Base-by-base conservation (phyloP, 495 filamentous ascomycete species). In the Penicillium angulare region DNA sequence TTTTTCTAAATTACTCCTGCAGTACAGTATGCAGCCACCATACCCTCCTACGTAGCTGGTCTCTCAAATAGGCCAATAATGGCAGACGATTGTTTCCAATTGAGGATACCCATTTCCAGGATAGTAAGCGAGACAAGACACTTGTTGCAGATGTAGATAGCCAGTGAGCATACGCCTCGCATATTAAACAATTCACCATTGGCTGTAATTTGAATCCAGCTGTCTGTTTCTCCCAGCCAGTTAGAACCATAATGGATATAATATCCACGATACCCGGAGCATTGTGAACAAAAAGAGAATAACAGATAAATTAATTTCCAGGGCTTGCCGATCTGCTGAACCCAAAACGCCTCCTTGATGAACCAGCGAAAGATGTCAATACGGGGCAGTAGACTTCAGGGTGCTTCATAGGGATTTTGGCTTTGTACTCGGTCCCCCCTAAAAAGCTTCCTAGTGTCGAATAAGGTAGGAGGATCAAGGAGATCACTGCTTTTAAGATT, bases 401-500 rank as follows among this genome's bases (percentile, higher is more conserved):
- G n/a, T n/a, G n/a, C 7, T 15, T 23, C 27, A 7, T 20, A 7
- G 29, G 21, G 43, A 15, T 23, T 39, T 33, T 39, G 49, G 49
- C 42, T 49, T 35, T 40, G 16, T 27, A 32, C 40, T 44, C 23
- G 43, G 33, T 6, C 43, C 42, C 38, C 27, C 31, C 9, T 18
- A 27, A 12, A 15, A 44, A 7, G 24, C 17, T 36, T 43, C 42
- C n/a, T n/a, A n/a, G n/a, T n/a, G n/a, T n/a, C n/a, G n/a, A n/a
- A n/a, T n/a, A n/a, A n/a, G n/a, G n/a, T n/a, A n/a, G n/a, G n/a
- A 20, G 16, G 23, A 27, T 15, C 38, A 36, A 58, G 43, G 48
- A 15, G 61, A 64, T 64, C 58, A 40, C 31, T 43, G 48, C 12
- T 10, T 21, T 53, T 50, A 53, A 52, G 50, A 60, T 60, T 49